These are phyloP conservation scores for Backusella australiensis DNA, from an alignment of 192 early-diverging fungal genomes.

Conservation along the genomic window DNA sequence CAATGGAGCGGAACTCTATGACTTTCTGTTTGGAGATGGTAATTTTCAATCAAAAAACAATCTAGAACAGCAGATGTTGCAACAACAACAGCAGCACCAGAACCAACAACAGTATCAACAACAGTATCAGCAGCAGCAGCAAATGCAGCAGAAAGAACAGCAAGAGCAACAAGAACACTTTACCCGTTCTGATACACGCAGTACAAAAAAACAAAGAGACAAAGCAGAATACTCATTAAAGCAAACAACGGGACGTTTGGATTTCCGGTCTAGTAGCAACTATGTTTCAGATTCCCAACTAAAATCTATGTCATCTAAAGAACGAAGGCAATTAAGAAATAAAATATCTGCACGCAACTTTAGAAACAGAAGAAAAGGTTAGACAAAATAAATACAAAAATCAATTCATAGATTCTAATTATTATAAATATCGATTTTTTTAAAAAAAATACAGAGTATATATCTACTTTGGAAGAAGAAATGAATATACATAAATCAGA, in stretches of 20 bases:
- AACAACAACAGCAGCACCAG: not conserved
- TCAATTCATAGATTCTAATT: not conserved
- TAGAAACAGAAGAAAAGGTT: conserved; percentile 21
- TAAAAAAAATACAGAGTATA: conserved; percentile 19
- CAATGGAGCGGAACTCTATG: not conserved
- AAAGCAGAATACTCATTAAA: not conserved
- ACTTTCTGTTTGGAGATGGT: not conserved
- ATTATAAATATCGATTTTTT: not conserved
- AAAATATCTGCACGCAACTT: conserved; percentile 29
- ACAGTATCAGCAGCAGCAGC: too few species aligned
- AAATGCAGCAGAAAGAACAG: too few species aligned
- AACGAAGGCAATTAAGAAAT: conserved; percentile 24
- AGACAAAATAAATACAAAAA: not conserved
- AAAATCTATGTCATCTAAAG: conserved; percentile 11
- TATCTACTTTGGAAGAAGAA: conserved; percentile 25
- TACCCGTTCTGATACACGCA: not conserved
- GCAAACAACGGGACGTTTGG: conserved; percentile 1
- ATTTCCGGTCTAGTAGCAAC: not conserved
- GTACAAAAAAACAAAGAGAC: not conserved
- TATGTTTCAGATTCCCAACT: conserved; percentile 1
- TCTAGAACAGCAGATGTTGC: not conserved
- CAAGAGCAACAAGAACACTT: not conserved
- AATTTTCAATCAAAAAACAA: not conserved
- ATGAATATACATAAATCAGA: conserved; percentile 6
- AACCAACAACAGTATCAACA: too few species aligned